These are phyloP conservation scores for Carallia brachiata DNA, from an alignment of 345 rosid species.

Conservation along the genomic window DNA sequence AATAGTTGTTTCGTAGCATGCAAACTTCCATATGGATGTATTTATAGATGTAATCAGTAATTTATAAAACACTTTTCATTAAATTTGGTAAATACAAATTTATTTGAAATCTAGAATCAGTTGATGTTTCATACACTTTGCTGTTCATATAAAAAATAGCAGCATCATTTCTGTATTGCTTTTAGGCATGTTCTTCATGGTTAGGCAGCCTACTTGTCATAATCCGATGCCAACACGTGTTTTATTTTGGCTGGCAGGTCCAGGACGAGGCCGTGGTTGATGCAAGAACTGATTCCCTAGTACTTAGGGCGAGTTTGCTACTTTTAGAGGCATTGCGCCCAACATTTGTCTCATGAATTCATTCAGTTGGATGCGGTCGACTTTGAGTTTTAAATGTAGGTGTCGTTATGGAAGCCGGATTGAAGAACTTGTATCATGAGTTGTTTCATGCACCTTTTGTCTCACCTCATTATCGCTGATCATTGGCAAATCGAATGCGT, in stretches of 20 bases:
- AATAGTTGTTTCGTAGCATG: no score
- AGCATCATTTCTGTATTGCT: no score
- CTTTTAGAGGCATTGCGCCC: conserved; percentile 41
- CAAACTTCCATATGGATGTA: background rate
- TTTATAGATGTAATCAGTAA: background rate
- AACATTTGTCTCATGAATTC: background rate
- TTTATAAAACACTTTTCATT: background rate
- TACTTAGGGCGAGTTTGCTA: conserved; percentile 23
- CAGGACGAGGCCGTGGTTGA: conserved; percentile 60
- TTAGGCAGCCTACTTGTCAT: background rate
- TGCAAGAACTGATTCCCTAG: background rate
- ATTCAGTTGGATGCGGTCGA: background rate
- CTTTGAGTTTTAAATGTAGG: conserved; percentile 10
- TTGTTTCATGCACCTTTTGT: background rate
- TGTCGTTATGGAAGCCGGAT: background rate
- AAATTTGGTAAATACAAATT: no score
- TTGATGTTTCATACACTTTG: no score
- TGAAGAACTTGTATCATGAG: conserved; percentile 3
- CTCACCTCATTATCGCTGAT: background rate
- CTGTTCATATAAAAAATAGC: no score
- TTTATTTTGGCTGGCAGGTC: conserved; percentile 38
- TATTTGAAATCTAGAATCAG: no score
- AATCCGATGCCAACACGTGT: background rate
- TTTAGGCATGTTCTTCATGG: no score
- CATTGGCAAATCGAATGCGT: background rate